Evolutionary conservation across 2,329 filamentous ascomycete genomes (phyloP).

Genomic region (Mycosphaerella sp.): DNA sequence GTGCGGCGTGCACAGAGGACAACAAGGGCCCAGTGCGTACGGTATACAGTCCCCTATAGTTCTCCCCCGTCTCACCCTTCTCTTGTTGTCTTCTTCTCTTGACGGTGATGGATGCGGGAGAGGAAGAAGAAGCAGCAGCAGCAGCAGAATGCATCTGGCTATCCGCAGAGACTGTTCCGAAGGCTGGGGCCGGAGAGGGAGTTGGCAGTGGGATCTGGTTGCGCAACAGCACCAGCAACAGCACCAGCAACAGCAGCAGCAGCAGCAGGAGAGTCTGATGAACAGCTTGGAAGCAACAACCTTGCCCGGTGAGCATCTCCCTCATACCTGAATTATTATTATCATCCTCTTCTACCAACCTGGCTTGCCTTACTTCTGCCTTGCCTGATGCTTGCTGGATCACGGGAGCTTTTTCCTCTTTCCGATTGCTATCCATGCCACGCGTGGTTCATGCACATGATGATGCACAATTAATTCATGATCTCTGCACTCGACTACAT

Average conservation of each 20-base stretch:
- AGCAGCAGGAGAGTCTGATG: not conserved
- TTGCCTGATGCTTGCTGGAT: not conserved
- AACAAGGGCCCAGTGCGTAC: not conserved
- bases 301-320: too few relatives aligned
- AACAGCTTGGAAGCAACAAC: not conserved
- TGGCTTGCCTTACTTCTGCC: too few relatives aligned
- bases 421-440: not conserved
- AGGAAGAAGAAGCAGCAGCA: not conserved
- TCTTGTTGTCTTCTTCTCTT: not conserved
- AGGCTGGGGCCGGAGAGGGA: slow-evolving; percentile 7
- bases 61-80: not conserved
- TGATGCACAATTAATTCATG: too few relatives aligned
- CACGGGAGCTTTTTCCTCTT: not conserved
- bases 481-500: too few relatives aligned
- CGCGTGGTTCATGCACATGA: not conserved
- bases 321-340: too few relatives aligned
- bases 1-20: not conserved
- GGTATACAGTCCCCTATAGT: not conserved
- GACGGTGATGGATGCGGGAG: too few relatives aligned
- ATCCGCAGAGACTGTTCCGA: slow-evolving; percentile 12
- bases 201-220: slow-evolving; percentile 7
- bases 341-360: too few relatives aligned
- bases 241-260: not conserved
- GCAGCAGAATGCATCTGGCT: slow-evolving; percentile 9
- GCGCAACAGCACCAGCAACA: not conserved